Conservation (phyloP, 106 monocot species). For the Dioscorea alata region DNA sequence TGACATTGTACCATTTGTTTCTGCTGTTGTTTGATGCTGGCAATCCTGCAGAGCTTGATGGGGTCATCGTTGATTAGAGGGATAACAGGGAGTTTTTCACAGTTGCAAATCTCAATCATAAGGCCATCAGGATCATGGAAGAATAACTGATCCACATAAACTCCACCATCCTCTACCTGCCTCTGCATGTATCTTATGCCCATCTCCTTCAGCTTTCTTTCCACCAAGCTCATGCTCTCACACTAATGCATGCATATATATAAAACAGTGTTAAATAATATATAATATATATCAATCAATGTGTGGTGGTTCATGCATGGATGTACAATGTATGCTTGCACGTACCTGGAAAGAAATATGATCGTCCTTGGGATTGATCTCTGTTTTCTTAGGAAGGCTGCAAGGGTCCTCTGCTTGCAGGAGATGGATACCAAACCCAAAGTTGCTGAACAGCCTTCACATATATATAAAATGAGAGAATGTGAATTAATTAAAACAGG, state of each 20-base stretch:
- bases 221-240: conserved; percentile 9
- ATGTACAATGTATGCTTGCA: too few relatives aligned
- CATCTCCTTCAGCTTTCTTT: conserved; percentile 15
- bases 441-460: conserved; percentile 26
- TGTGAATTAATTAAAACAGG: background rate
- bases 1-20: too few relatives aligned
- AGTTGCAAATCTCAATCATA: conserved; percentile 33
- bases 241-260: background rate
- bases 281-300: too few relatives aligned
- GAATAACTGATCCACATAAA: conserved; percentile 26
- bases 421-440: conserved; percentile 35
- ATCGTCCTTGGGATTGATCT: conserved; percentile 22
- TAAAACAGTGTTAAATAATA: too few relatives aligned
- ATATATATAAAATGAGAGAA: background rate
- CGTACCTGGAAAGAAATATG: conserved; percentile 29
- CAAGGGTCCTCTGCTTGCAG: conserved; percentile 23
- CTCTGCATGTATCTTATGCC: conserved; percentile 12
- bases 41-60: too few relatives aligned
- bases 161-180: conserved; percentile 15
- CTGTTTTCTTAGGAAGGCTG: conserved; percentile 2
- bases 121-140: conserved; percentile 31
- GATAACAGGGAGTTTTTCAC: conserved; percentile 21
- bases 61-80: conserved; percentile 1
- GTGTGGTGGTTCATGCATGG: too few relatives aligned
- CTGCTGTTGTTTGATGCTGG: too few relatives aligned